These are phyloP conservation scores for Candida pseudofarinosa DNA, from an alignment of 805 yeast genomes.

Conservation along the genomic window DNA sequence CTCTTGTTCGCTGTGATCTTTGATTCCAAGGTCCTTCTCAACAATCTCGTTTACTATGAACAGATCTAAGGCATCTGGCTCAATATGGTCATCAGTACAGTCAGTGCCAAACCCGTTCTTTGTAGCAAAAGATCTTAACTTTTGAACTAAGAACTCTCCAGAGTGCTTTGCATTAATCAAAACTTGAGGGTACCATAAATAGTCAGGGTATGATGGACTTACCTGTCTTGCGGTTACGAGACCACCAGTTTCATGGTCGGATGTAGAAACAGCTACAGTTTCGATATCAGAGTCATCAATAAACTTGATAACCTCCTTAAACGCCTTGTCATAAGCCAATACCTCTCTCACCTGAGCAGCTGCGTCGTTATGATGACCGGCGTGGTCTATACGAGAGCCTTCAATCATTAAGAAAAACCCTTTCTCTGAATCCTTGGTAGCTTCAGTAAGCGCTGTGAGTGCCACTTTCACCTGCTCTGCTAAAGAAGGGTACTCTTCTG, in stretches of 20 bases:
- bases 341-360: constrained; percentile 93
- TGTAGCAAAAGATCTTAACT: constrained; percentile 34
- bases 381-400: constrained; percentile 93
- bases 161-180: constrained; percentile 68
- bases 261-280: constrained; percentile 74
- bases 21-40: constrained; percentile 62
- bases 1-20: constrained; percentile 54
- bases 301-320: constrained; percentile 66
- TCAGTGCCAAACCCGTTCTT: constrained; percentile 13
- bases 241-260: constrained; percentile 97
- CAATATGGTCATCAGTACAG: constrained; percentile 4
- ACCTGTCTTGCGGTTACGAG: constrained; percentile 82
- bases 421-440: constrained; percentile 66
- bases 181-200: constrained; percentile 81
- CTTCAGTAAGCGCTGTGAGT: constrained; percentile 58
- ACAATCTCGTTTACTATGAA: constrained; percentile 55
- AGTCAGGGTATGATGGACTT: constrained; percentile 68
- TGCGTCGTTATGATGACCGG: constrained; percentile 92
- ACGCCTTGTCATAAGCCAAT: constrained; percentile 80
- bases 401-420: constrained; percentile 87
- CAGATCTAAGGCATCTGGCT: constrained; percentile 24
- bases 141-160: constrained; percentile 61
- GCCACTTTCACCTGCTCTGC: constrained; percentile 79
- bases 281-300: constrained; percentile 67
- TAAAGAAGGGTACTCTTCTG: constrained; percentile 62